These are phyloP conservation scores for Neocallimastix lanati DNA, from an alignment of 192 early-diverging fungal species.

Conservation along the genomic window DNA sequence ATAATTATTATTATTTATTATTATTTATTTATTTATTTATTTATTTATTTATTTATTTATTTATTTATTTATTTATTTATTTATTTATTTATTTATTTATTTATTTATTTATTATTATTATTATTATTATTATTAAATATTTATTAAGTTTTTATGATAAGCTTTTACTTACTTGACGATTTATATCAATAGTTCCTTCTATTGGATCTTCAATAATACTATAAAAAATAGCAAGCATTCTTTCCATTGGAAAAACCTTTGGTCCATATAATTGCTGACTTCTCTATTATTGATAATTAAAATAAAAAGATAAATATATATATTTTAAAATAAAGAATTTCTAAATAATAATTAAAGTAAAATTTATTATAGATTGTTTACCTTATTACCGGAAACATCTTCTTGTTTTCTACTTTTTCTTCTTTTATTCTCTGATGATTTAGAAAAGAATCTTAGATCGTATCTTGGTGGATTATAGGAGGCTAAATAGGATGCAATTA, in stretches of 20 bases:
- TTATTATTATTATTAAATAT: too few relatives aligned
- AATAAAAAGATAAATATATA: too few relatives aligned
- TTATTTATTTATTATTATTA: too few relatives aligned
- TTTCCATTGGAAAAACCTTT: slow-evolving; percentile 80
- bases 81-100: too few relatives aligned
- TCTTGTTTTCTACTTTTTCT: slow-evolving; percentile 20
- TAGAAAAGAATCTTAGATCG: slow-evolving; percentile 75
- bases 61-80: too few relatives aligned
- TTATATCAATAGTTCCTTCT: slow-evolving; percentile 58
- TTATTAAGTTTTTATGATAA: too few relatives aligned
- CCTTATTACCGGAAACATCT: slow-evolving; percentile 24
- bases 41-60: not conserved
- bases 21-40: not conserved
- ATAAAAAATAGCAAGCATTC: slow-evolving; percentile 94
- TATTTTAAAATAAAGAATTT: too few relatives aligned
- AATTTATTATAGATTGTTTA: not conserved
- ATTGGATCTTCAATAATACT: slow-evolving; percentile 54
- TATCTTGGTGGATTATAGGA: slow-evolving; percentile 79
- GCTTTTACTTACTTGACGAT: slow-evolving; percentile 28
- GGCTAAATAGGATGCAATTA: slow-evolving; percentile 77
- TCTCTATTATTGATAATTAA: slow-evolving; percentile 6
- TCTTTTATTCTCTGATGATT: slow-evolving; percentile 16
- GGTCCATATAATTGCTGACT: slow-evolving; percentile 82
- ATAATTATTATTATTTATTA: not conserved
- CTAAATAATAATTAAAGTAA: too few relatives aligned